Conservation (phyloP, 2,329 filamentous ascomycete genomes). For the Penicillium rolfsii region DNA sequence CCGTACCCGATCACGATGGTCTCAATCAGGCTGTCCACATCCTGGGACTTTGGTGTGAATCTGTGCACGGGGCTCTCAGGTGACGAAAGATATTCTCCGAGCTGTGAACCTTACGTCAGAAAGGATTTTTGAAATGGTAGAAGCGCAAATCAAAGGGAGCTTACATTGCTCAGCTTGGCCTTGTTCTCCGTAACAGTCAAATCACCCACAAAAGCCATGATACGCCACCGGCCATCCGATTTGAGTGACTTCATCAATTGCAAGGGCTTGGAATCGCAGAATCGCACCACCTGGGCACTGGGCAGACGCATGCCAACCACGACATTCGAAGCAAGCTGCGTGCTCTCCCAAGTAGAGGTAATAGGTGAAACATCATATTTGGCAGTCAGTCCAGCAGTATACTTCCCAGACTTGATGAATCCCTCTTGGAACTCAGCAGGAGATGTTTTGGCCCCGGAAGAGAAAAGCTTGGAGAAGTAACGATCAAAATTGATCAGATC, state of each 20-base stretch:
- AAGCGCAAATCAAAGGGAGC: not conserved
- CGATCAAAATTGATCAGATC: constrained; percentile 66
- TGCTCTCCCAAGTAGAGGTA: constrained; percentile 41
- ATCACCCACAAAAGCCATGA: constrained; percentile 56
- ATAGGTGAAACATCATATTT: constrained; percentile 58
- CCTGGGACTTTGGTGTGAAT: constrained; percentile 49
- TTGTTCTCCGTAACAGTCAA: constrained; percentile 35
- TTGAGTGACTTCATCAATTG: constrained; percentile 55
- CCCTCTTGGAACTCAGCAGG: constrained; percentile 58
- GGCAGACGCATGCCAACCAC: constrained; percentile 55
- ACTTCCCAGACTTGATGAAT: constrained; percentile 62
- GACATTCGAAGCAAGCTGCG: constrained; percentile 43
- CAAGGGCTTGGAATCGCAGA: constrained; percentile 62
- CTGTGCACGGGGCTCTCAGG: constrained; percentile 45
- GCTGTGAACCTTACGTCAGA: constrained; percentile 30
- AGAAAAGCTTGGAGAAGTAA: constrained; percentile 58
- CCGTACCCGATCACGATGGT: constrained; percentile 58
- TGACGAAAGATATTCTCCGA: constrained; percentile 47
- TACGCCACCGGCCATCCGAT: constrained; percentile 57
- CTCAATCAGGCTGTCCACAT: constrained; percentile 62
- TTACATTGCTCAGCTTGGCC: constrained; percentile 45
- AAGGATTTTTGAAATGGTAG: not conserved
- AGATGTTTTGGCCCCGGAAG: constrained; percentile 47
- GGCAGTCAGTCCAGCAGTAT: constrained; percentile 63
- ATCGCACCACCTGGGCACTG: constrained; percentile 62